Percentiles rank a stretch among this genome's conserved stretches.
phyloP scores from a whole-genome alignment of 2,329 filamentous ascomycete genomes.

The Cladophialophora exuberans region DNA sequence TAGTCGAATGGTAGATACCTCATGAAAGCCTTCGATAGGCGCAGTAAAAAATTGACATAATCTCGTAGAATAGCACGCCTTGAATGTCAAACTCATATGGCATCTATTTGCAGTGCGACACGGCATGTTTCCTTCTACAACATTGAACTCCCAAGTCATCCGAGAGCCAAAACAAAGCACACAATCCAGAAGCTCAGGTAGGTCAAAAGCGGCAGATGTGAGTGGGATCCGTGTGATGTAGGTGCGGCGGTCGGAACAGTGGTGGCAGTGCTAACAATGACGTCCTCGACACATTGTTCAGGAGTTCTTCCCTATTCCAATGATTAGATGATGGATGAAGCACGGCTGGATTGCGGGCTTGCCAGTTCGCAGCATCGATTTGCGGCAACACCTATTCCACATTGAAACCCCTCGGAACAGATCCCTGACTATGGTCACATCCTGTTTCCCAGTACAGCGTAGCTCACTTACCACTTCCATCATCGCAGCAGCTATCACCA shows the following conservation, averaged over 20 bases:
- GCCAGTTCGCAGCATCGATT: slow-evolving; percentile 21
- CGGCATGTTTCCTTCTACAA: too few relatives aligned
- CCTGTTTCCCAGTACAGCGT: neutral
- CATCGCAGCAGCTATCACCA: slow-evolving; percentile 19
- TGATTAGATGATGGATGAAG: neutral
- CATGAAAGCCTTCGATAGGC: too few relatives aligned
- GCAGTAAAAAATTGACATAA: too few relatives aligned
- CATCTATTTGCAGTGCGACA: too few relatives aligned
- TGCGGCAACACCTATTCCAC: slow-evolving; percentile 19
- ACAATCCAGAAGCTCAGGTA: too few relatives aligned
- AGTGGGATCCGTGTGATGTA: neutral
- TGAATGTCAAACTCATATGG: too few relatives aligned
- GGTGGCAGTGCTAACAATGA: slow-evolving; percentile 5
- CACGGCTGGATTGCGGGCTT: neutral
- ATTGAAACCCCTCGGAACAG: slow-evolving; percentile 17
- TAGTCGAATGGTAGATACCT: too few relatives aligned
- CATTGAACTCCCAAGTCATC: too few relatives aligned
- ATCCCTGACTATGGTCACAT: slow-evolving; percentile 6
- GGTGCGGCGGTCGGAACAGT: slow-evolving; percentile 2
- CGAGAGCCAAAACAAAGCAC: too few relatives aligned
- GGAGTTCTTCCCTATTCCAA: slow-evolving; percentile 8
- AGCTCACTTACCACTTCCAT: slow-evolving; percentile 16
- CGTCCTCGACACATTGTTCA: slow-evolving; percentile 14
- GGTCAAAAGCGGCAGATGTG: too few relatives aligned
- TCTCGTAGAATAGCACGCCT: too few relatives aligned